These are phyloP conservation scores for Atkinsonella hypoxylon DNA, from an alignment of 2,329 filamentous ascomycete genomes.

Conservation along the genomic window DNA sequence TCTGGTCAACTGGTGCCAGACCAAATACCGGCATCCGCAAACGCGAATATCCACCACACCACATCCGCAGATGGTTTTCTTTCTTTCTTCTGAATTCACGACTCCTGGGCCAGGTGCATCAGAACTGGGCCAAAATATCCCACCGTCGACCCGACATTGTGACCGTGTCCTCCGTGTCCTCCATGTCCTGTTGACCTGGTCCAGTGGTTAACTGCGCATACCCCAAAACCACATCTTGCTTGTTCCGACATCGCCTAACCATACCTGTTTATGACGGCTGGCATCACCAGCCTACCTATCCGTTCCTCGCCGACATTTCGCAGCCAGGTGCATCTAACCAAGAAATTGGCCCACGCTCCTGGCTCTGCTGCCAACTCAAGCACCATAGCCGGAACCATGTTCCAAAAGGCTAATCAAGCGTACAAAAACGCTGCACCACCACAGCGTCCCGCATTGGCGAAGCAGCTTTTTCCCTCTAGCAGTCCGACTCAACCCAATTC, in stretches of 20 bases:
- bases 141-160: background rate
- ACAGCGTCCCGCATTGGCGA: slow-evolving; percentile 27
- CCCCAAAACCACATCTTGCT: background rate
- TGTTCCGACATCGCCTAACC: background rate
- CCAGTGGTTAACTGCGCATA: background rate
- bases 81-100: background rate
- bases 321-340: slow-evolving; percentile 14
- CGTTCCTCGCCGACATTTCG: slow-evolving; percentile 26
- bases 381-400: slow-evolving; percentile 6
- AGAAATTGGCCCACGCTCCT: slow-evolving; percentile 15
- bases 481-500: slow-evolving; percentile 33
- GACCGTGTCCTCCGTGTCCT: no score
- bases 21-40: background rate
- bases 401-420: slow-evolving; percentile 8
- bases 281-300: slow-evolving; percentile 17
- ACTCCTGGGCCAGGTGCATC: background rate
- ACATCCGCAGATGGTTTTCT: background rate
- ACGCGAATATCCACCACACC: background rate
- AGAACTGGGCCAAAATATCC: background rate
- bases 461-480: slow-evolving; percentile 46
- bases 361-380: slow-evolving; percentile 6
- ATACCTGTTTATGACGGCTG: slow-evolving; percentile 24
- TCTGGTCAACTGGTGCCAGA: background rate
- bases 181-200: background rate
- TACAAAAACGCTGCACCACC: slow-evolving; percentile 19